Percentiles rank a stretch among this genome's conserved stretches.
Evolutionary conservation across 805 yeast genomes (phyloP).

Genomic region (Torulaspora indica): DNA sequence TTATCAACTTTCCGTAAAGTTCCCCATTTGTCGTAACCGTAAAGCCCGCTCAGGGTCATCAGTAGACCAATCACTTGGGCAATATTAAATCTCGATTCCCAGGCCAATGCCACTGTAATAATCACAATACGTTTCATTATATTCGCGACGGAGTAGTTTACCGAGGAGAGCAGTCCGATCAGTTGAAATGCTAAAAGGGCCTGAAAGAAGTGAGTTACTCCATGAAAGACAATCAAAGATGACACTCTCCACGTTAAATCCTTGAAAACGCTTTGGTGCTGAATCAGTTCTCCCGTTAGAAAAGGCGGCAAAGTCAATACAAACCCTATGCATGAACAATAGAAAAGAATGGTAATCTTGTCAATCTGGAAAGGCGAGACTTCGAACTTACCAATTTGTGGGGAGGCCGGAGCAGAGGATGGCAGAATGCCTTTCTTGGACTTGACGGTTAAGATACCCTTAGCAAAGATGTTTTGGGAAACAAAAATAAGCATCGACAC

Average conservation of each 20-base stretch:
- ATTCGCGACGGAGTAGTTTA: conserved; percentile 74
- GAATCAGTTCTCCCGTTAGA: conserved; percentile 46
- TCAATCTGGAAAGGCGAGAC: conserved; percentile 44
- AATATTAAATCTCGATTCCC: conserved; percentile 49
- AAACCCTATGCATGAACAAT: conserved; percentile 69
- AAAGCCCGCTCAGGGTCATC: conserved; percentile 57
- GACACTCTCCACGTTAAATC: conserved; percentile 33
- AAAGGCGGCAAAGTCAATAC: conserved; percentile 63
- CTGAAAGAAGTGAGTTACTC: conserved; percentile 65
- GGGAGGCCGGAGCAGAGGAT: conserved; percentile 14
- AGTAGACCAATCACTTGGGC: conserved; percentile 49
- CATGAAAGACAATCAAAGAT: conserved; percentile 51
- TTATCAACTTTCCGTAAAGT: conserved; percentile 22
- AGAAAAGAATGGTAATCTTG: conserved; percentile 64
- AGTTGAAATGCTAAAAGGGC: conserved; percentile 72
- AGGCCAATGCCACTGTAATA: conserved; percentile 57
- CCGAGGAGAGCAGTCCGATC: conserved; percentile 66
- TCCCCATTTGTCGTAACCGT: conserved; percentile 71
- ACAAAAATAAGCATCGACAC: conserved; percentile 58
- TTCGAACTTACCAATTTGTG: conserved; percentile 23
- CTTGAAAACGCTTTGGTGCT: conserved; percentile 26
- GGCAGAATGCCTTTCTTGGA: conserved; percentile 28
- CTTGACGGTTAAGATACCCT: conserved; percentile 56
- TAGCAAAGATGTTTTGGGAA: conserved; percentile 76
- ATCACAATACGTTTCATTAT: conserved; percentile 70